phyloP scores from a whole-genome alignment of 768 basidiomycete species.

The Trametes meyenii region DNA sequence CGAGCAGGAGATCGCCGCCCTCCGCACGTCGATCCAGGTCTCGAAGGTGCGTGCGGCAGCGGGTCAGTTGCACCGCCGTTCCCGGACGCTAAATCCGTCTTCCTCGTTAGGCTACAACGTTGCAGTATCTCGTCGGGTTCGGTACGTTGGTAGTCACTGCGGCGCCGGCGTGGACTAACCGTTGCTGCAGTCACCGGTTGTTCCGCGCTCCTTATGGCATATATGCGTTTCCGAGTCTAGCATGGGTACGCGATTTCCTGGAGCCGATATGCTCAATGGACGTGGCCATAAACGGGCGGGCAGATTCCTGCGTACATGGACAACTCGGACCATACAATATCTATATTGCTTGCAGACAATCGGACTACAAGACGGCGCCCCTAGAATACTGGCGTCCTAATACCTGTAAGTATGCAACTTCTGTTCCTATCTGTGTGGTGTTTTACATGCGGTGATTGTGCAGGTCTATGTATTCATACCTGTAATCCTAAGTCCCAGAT shows the following conservation, averaged over 20 bases:
- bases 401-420: slow-evolving; percentile 11
- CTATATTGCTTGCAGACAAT: neutral
- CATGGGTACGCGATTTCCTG: neutral
- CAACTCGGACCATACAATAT: neutral
- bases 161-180: neutral
- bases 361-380: slow-evolving; percentile 5
- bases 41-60: slow-evolving; percentile 62
- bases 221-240: slow-evolving; percentile 67
- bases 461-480: slow-evolving; percentile 22
- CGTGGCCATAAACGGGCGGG: slow-evolving; percentile 1
- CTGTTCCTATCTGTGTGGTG: neutral
- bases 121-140: slow-evolving; percentile 87
- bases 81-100: neutral
- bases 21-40: slow-evolving; percentile 82
- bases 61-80: neutral
- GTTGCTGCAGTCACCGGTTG: slow-evolving; percentile 73
- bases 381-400: slow-evolving; percentile 6
- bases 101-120: slow-evolving; percentile 65
- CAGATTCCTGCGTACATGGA: slow-evolving; percentile 8
- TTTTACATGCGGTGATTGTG: neutral
- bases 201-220: slow-evolving; percentile 85
- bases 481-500: slow-evolving; percentile 15
- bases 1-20: slow-evolving; percentile 90
- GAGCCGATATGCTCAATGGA: neutral
- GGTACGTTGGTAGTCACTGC: slow-evolving; percentile 50